Percentiles rank a stretch among this genome's conserved stretches.
Conservation (phyloP, 1,139 yeast species). For the Candida tropicalis region DNA sequence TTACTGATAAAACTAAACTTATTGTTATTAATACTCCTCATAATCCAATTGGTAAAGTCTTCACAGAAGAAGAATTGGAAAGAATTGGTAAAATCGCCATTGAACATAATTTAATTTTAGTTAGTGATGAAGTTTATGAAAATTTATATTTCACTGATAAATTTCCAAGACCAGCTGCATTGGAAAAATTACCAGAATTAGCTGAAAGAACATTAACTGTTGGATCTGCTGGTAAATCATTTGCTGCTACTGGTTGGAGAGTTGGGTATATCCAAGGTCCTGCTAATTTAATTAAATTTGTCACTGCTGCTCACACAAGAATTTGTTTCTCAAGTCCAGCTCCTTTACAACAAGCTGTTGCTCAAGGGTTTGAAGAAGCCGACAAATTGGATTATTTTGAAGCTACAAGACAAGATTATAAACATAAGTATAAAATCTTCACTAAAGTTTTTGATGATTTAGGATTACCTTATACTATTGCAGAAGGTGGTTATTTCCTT, state of each 20-base stretch:
- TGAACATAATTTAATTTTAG: slow-evolving; percentile 74
- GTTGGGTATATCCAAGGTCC: slow-evolving; percentile 94
- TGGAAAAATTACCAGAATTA: slow-evolving; percentile 69
- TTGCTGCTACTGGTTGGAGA: slow-evolving; percentile 99
- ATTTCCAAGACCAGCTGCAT: slow-evolving; percentile 83
- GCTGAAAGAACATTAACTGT: slow-evolving; percentile 81
- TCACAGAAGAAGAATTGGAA: slow-evolving; percentile 69
- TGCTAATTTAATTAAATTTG: slow-evolving; percentile 77
- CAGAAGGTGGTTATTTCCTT: slow-evolving; percentile 93
- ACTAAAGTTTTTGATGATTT: slow-evolving; percentile 81
- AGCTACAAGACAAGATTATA: slow-evolving; percentile 65
- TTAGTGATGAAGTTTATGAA: slow-evolving; percentile 95
- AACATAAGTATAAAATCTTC: slow-evolving; percentile 69
- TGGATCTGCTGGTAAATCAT: slow-evolving; percentile 96
- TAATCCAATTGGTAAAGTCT: slow-evolving; percentile 93
- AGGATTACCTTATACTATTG: slow-evolving; percentile 81
- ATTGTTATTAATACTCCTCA: slow-evolving; percentile 92
- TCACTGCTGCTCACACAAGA: slow-evolving; percentile 88
- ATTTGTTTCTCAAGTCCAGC: slow-evolving; percentile 88
- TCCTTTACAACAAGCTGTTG: slow-evolving; percentile 92
- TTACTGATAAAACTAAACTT: slow-evolving; percentile 76
- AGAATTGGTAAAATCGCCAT: slow-evolving; percentile 82
- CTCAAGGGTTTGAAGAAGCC: slow-evolving; percentile 72
- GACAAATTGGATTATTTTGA: slow-evolving; percentile 65
- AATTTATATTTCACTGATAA: slow-evolving; percentile 68